These are phyloP conservation scores for Arthrobotrys iridis DNA, from an alignment of 2,329 filamentous ascomycete genomes.

Conservation along the genomic window DNA sequence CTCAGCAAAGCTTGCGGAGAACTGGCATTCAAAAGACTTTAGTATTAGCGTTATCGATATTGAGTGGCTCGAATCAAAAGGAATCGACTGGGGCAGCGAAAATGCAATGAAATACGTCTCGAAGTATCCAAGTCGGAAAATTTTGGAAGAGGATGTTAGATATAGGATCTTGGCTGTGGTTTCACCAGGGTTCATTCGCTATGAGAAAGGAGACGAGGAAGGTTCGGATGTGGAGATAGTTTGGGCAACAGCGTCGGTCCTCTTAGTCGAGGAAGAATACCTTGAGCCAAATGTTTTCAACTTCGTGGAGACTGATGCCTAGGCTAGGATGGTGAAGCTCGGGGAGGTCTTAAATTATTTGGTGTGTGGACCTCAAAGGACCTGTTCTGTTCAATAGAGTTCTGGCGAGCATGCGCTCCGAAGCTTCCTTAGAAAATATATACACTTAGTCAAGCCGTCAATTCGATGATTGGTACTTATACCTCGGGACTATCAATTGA, in stretches of 20 bases:
- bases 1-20: conserved; percentile 10
- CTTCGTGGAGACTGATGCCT: too few species aligned
- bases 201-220: conserved; percentile 3
- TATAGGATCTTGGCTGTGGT: conserved; percentile 16
- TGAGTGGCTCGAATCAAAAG: neutral
- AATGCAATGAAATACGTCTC: conserved; percentile 11
- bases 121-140: neutral
- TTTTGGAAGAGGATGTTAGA: neutral
- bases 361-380: too few species aligned
- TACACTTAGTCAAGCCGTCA: too few species aligned
- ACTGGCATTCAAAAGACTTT: conserved; percentile 29
- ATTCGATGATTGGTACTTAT: too few species aligned
- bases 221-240: neutral
- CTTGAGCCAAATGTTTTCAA: too few species aligned
- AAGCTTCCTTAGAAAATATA: too few species aligned
- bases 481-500: too few species aligned
- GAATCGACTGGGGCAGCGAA: neutral
- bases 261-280: neutral
- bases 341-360: too few species aligned
- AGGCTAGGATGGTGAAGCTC: too few species aligned
- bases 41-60: conserved; percentile 18
- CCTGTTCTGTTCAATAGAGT: too few species aligned
- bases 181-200: conserved; percentile 35
- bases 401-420: too few species aligned
- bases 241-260: conserved; percentile 26